Evolutionary conservation across 176 grass and related monocot genomes (phyloP).

Genomic region (Themeda triandra): DNA sequence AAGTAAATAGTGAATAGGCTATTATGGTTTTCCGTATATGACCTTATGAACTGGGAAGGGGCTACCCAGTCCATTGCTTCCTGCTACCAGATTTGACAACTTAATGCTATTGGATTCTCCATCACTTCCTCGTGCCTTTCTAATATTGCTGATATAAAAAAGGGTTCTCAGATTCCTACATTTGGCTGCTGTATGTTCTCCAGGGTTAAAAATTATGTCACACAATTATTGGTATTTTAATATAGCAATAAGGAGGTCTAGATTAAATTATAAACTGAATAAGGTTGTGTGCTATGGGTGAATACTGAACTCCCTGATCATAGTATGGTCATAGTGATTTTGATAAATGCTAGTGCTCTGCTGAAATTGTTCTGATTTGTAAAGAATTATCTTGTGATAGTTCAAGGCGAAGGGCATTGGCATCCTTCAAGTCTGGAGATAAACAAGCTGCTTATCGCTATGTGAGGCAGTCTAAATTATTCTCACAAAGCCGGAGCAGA

Average conservation of each 20-base stretch:
- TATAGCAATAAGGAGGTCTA: neutral
- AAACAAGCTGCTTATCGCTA: conserved; percentile 63
- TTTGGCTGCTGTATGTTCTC: conserved; percentile 21
- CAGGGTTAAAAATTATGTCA: conserved; percentile 1
- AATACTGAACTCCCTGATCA: neutral
- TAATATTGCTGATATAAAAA: neutral
- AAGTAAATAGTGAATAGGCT: neutral
- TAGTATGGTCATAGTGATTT: neutral
- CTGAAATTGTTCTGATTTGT: conserved; percentile 1
- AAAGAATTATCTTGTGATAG: conserved; percentile 35
- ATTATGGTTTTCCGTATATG: neutral
- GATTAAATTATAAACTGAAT: neutral
- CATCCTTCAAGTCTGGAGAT: conserved; percentile 62
- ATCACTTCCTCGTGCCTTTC: conserved; percentile 4
- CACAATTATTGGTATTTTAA: neutral
- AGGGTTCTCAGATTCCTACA: conserved; percentile 1
- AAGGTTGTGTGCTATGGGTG: neutral
- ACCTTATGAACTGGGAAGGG: neutral
- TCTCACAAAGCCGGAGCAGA: conserved; percentile 65
- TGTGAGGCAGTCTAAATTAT: conserved; percentile 59
- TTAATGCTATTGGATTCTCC: conserved; percentile 2
- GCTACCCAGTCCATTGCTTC: neutral
- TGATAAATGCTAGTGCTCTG: neutral
- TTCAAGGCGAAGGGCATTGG: conserved; percentile 63
- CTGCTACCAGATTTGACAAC: neutral